Evolutionary conservation across 495 filamentous ascomycete genomes (phyloP).

Genomic region (Copromyces sp.): DNA sequence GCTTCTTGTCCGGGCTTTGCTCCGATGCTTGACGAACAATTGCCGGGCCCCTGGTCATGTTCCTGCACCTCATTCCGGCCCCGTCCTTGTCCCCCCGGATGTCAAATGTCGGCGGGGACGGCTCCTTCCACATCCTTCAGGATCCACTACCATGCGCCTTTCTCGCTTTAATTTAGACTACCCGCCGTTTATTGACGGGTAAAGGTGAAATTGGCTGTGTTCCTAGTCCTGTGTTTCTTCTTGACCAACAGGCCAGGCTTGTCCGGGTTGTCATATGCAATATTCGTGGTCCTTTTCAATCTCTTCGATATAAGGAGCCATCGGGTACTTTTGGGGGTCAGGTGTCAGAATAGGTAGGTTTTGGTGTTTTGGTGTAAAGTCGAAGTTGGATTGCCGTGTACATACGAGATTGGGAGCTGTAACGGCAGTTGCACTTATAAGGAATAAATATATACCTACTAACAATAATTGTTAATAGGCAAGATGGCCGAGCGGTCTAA

Average conservation of each 20-base stretch:
- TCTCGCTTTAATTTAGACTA: neutral
- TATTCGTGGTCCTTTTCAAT: neutral
- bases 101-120: neutral
- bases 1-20: neutral
- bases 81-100: neutral
- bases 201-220: neutral
- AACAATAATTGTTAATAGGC: neutral
- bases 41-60: neutral
- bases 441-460: accelerated
- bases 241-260: neutral
- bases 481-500: neutral
- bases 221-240: neutral
- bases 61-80: neutral
- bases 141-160: neutral
- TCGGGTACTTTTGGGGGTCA: neutral
- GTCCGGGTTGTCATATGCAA: neutral
- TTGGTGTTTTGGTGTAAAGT: neutral
- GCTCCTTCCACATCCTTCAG: neutral
- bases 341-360: neutral
- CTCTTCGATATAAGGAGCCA: neutral
- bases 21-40: neutral
- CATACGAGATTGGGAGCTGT: too few species aligned
- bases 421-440: neutral
- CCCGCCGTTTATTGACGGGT: neutral
- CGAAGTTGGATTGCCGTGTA: neutral